These are phyloP conservation scores for Hibiscus mutabilis DNA, from an alignment of 345 rosid genomes.

Conservation along the genomic window DNA sequence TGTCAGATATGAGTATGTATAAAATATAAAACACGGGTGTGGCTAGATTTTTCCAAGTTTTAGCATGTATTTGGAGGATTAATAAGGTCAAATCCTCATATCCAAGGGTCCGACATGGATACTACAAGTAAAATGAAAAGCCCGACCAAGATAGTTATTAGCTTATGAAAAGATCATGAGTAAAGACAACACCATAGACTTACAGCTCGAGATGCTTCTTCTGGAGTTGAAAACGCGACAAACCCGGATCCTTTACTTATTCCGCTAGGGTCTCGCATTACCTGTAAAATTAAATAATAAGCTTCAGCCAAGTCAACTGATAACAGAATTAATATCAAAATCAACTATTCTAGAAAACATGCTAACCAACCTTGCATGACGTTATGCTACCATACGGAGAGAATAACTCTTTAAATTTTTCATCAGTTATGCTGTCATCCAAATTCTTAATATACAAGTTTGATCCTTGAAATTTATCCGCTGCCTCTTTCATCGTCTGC, in stretches of 20 bases:
- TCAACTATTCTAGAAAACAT: not conserved
- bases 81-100: no score
- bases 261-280: constrained; percentile 88
- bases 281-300: constrained; percentile 25
- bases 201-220: constrained; percentile 88
- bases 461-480: constrained; percentile 74
- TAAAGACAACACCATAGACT: constrained; percentile 18
- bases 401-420: constrained; percentile 69
- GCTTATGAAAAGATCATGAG: not conserved
- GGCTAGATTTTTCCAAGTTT: no score
- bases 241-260: constrained; percentile 85
- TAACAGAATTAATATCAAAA: not conserved
- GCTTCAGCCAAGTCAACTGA: not conserved
- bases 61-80: no score
- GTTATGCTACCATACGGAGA: constrained; percentile 67
- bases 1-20: no score
- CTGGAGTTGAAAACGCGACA: constrained; percentile 81
- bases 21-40: no score
- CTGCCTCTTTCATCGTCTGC: constrained; percentile 74
- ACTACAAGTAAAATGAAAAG: no score
- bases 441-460: constrained; percentile 83
- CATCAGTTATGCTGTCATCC: constrained; percentile 79
- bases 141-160: no score
- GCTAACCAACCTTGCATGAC: constrained; percentile 67
- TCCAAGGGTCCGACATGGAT: no score